Percentiles rank a stretch among this genome's conserved stretches.
Conservation (phyloP, 352 stramenopile genomes). For the Sclerospora graminicola region DNA sequence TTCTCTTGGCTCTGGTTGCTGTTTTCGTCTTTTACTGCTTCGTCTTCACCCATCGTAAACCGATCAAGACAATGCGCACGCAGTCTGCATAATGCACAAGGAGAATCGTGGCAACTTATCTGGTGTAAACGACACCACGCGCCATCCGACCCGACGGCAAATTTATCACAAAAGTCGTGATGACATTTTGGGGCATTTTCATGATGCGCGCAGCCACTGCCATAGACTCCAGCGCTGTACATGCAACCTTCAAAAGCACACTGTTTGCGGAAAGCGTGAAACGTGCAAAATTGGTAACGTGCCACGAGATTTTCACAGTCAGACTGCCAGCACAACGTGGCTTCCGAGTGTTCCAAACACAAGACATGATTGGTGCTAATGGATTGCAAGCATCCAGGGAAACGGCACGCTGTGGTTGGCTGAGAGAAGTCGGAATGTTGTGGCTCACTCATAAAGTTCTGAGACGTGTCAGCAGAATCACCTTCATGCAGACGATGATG, state of each 20-base stretch:
- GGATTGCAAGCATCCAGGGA: conserved; percentile 23
- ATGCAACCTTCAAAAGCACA: conserved; percentile 52
- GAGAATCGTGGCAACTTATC: conserved; percentile 35
- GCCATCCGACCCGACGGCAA: conserved; percentile 24
- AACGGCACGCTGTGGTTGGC: not conserved
- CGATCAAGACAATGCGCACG: conserved; percentile 14
- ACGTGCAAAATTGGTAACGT: conserved; percentile 42
- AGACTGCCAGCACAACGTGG: conserved; percentile 50
- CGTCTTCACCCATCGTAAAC: conserved; percentile 8
- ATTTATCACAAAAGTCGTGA: conserved; percentile 58
- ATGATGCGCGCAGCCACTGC: conserved; percentile 40
- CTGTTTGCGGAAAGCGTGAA: conserved; percentile 36
- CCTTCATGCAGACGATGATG: conserved; percentile 39
- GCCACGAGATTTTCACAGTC: conserved; percentile 52
- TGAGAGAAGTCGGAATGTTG: not conserved
- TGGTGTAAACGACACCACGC: conserved; percentile 39
- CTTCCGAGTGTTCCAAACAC: conserved; percentile 37
- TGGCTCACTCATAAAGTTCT: not conserved
- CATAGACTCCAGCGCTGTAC: conserved; percentile 20
- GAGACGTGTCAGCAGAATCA: conserved; percentile 3
- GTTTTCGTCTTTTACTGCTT: too few relatives aligned
- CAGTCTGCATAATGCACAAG: conserved; percentile 42
- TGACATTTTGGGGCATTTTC: conserved; percentile 30
- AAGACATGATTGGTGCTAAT: conserved; percentile 16
- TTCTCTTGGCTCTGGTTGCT: conserved; percentile 16